Base-by-base conservation (phyloP, 2,329 filamentous ascomycete genomes). In the Phaeosphaeriaceae sp. region DNA sequence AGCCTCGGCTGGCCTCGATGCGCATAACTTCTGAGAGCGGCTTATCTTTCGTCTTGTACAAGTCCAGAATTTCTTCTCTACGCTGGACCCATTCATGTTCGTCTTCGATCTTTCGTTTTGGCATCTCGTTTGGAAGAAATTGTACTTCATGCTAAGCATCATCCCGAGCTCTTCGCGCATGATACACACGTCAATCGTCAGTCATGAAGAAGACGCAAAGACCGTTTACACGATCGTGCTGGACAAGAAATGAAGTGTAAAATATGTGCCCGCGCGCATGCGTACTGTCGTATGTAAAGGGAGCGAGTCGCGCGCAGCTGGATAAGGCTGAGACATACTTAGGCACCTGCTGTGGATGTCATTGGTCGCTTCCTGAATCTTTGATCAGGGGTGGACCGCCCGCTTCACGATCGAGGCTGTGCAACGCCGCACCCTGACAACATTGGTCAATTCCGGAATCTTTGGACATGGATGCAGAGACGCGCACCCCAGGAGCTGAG, bases 101-200 rank as follows among this genome's bases (percentile, higher is more conserved):
- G 21, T 57, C 49, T 49, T 57, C 53, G 6, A 48, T 43, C 21
- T 15, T 35, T 26, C 61, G 47, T 40, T 61, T 61, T 9, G 55
- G 30, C 61, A 64, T 61, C 15, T 13, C n/a, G 35, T 6, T 17
- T n/a, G 2, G 15, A 40, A 40, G n/a, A n/a, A n/a, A n/a, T n/a
- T n/a, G n/a, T n/a, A n/a, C n/a, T n/a, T n/a, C n/a, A n/a, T n/a
- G n/a, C n/a, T n/a, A n/a, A n/a, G n/a, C 26, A 28, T 28, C 26
- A 28, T 28, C 26, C 9, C 26, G 26, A 28, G 26, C 26, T 4
- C 4, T 28, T 28, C 9, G 26, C 26, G 26, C 26, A 28, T 28
- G 26, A 4, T 28, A 9, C 26, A 28, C 4, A 28, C 26, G 26
- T 28, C 26, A 28, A n/a, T n/a, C n/a, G n/a, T n/a, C n/a, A n/a